Base-by-base conservation (phyloP, 75 land plant species). In the Sequoia sempervirens region DNA sequence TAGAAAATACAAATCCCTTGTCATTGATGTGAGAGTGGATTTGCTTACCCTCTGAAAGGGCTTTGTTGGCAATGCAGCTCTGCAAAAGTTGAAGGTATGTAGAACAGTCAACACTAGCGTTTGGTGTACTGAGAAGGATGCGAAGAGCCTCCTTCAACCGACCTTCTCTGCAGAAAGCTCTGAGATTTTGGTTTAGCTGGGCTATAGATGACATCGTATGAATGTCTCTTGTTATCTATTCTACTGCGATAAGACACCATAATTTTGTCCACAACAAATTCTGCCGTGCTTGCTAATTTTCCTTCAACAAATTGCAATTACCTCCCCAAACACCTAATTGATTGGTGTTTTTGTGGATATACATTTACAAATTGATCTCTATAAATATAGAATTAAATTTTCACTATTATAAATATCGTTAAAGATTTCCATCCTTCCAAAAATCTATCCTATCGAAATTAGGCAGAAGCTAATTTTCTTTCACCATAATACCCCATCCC, bases 1-100 rank as follows among this genome's bases (percentile, higher is more conserved):
- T 11, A n/a, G 9, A 41, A 76, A 43, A 76, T 43, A 1, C 26
- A 43, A 43, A 38, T 76, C 47, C 50, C 20, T 11, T 76, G 46
- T 43, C 28, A 41, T 76, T 69, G 73, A 69, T 69, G 13, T 69
- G 73, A 30, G 73, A 69, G 73, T 69, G 73, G 68, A 64, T 64
- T 64, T 20, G 68, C 26, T 64, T 64, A 26, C 68, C 68, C 68
- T 50, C 14, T 50, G 52, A 50, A 50, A 50, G 52, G 73, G 73
- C 36, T 10, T 69, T 69, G 2, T 28, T 69, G 73, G 73, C 73
- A 69, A 32, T 69, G 36, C 73, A 69, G 73, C 14, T 10, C 12
- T 32, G 73, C 73, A 69, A 69, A 1, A 69, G 73, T 30, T 32
- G 73, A 32, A 69, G 36, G 10, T 69, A 69, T 69, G 73, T 69